These are phyloP conservation scores for Hypoxylon lenormandii DNA, from an alignment of 495 filamentous ascomycete genomes.

Conservation along the genomic window DNA sequence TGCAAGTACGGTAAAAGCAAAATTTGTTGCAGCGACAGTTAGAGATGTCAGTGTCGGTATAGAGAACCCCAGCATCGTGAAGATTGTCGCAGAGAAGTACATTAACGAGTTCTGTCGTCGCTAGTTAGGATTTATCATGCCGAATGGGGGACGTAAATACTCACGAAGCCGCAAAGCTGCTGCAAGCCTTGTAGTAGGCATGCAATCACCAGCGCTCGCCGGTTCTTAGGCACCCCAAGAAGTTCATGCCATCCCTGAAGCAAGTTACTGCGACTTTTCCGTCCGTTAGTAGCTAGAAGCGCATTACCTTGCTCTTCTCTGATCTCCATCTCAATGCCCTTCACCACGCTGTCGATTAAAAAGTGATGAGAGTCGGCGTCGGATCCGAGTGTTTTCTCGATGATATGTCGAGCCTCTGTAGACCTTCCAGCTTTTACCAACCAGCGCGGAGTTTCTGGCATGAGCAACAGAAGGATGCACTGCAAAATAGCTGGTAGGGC, in stretches of 20 bases:
- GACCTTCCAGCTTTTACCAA: constrained; percentile 74
- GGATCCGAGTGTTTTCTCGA: constrained; percentile 72
- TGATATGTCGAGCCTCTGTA: constrained; percentile 69
- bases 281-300: constrained; percentile 48
- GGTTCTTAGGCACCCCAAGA: constrained; percentile 71
- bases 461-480: constrained; percentile 68
- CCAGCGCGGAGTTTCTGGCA: constrained; percentile 92
- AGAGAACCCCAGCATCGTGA: constrained; percentile 79
- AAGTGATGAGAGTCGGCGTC: constrained; percentile 55
- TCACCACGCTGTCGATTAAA: constrained; percentile 68
- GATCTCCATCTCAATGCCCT: constrained; percentile 75
- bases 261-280: constrained; percentile 44
- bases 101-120: constrained; percentile 81
- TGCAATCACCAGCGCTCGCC: constrained; percentile 83
- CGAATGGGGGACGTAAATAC: constrained; percentile 40
- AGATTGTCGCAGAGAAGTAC: constrained; percentile 95
- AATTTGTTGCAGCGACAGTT: constrained; percentile 85
- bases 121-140: constrained; percentile 25
- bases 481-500: constrained; percentile 80
- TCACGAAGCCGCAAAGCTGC: constrained; percentile 87
- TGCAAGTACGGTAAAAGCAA: constrained; percentile 79
- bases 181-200: constrained; percentile 88
- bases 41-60: constrained; percentile 85
- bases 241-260: constrained; percentile 67
- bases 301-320: constrained; percentile 70